Evolutionary conservation across 129 eudicot species (phyloP), one percentile per base, ranked within the genome.

Genomic region (Calendula officinalis): DNA sequence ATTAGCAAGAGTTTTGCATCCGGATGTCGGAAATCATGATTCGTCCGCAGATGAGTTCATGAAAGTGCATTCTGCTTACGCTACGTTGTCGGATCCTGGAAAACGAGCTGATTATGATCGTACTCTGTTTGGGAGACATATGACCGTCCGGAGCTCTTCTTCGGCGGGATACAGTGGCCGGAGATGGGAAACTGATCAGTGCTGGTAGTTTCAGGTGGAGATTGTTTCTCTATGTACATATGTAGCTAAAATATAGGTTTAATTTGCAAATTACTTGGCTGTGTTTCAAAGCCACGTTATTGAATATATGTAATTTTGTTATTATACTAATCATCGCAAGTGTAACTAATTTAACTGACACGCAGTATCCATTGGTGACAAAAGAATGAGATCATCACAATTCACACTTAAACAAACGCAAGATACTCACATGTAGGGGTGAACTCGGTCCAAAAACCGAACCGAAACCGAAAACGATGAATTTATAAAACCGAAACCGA

Each of bases 121-220:
- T 7, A 78, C 54, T 54, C 11, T 68, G 38, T 47, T 61, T 8
- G 40, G 61, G 45, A 45, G 76, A 41, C 80, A 62, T 35, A 22
- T 48, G 58, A 9, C 16, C 4, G 66, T 17, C 5, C 14, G 71
- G 64, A 55, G 14, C n/a, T 40, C 75, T n/a, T 57, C 78, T 35
- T 2, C 68, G 72, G 62, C 30, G 5, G 66, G 71, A 8, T 78
- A 72, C 48, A 38, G 70, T 36, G 75, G 82, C 44, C 74, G 78
- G 46, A 73, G 70, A 47, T 72, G 82, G 82, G 82, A 78, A 51
- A 78, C 82, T 4, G 82, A 78, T 27, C 82, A 78, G 67, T 78
- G 82, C 62, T 78, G 82, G 82, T 78, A 78, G 70, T 58, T 58
- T 50, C 35, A 11, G 67, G 46, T 27, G 30, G 30, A 22, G 30